These are phyloP conservation scores for Cercophora newfieldiana DNA, from an alignment of 495 filamentous ascomycete genomes.

Conservation along the genomic window DNA sequence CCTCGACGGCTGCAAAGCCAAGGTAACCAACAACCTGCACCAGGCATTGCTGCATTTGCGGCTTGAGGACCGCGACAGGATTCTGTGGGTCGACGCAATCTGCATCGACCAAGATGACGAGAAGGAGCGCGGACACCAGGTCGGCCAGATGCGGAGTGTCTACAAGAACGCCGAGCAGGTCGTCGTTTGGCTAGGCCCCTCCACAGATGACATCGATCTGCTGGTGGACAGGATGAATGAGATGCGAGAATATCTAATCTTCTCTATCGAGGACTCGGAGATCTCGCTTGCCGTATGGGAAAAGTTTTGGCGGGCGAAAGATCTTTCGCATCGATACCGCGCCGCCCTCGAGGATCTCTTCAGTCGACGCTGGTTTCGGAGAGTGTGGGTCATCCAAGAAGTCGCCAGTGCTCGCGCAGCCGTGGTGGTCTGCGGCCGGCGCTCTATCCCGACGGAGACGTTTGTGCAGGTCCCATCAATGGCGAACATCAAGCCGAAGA, in stretches of 20 bases:
- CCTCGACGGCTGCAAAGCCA: neutral
- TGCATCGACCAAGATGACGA: slow-evolving; percentile 25
- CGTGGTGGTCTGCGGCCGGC: slow-evolving; percentile 24
- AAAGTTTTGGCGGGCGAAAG: neutral
- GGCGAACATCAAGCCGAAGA: slow-evolving; percentile 3
- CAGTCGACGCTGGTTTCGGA: slow-evolving; percentile 18
- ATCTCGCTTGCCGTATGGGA: neutral
- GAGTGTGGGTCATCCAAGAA: slow-evolving; percentile 30
- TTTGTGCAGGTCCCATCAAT: slow-evolving; percentile 33
- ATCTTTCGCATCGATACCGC: slow-evolving; percentile 11
- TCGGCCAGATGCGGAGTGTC: slow-evolving; percentile 15
- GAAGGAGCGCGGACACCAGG: slow-evolving; percentile 18
- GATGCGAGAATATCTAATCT: neutral
- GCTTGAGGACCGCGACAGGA: neutral
- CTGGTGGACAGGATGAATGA: neutral
- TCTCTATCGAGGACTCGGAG: neutral
- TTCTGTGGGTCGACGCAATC: slow-evolving; percentile 25
- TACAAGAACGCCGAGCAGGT: slow-evolving; percentile 16
- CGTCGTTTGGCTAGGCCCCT: slow-evolving; percentile 11
- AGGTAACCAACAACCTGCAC: slow-evolving; percentile 11
- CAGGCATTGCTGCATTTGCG: slow-evolving; percentile 1
- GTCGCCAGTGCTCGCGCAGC: slow-evolving; percentile 19
- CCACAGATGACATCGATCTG: neutral
- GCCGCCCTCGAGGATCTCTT: slow-evolving; percentile 15
- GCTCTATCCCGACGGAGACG: slow-evolving; percentile 25